Percentiles rank a stretch among this genome's conserved stretches.
Evolutionary conservation across 2,329 filamentous ascomycete genomes (phyloP).

Genomic region (Pseudocercospora fijiensis): DNA sequence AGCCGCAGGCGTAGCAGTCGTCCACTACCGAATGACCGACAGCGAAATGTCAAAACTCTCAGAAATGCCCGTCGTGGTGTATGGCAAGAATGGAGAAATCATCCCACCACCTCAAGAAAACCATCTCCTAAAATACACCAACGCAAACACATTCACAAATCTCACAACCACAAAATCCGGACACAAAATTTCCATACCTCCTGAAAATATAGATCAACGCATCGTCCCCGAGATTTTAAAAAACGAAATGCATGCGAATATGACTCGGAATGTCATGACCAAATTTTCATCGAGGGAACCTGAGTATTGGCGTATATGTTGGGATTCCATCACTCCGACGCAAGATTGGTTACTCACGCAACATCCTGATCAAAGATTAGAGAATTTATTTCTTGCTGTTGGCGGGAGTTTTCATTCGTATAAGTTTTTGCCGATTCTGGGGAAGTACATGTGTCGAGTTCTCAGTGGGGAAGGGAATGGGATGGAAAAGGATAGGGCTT

Average conservation of each 20-base stretch:
- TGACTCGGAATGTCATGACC: conserved; percentile 35
- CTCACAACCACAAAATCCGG: conserved; percentile 50
- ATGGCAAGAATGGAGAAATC: conserved; percentile 49
- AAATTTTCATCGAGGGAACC: conserved; percentile 37
- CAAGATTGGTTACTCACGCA: conserved; percentile 61
- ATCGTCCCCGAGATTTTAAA: conserved; percentile 20
- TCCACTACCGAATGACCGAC: conserved; percentile 55
- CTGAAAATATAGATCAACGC: conserved; percentile 12
- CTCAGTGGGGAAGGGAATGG: conserved; percentile 40
- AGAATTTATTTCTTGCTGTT: conserved; percentile 60
- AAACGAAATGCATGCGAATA: conserved; percentile 16
- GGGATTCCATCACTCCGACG: conserved; percentile 62
- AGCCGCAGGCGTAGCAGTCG: conserved; percentile 60
- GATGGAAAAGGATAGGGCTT: conserved; percentile 37
- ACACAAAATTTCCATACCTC: conserved; percentile 55
- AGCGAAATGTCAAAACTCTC: conserved; percentile 52
- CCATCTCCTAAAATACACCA: conserved; percentile 59
- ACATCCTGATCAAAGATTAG: conserved; percentile 50
- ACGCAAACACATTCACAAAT: conserved; percentile 57
- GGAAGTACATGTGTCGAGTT: conserved; percentile 56
- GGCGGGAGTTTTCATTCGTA: conserved; percentile 62
- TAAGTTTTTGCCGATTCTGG: conserved; percentile 58
- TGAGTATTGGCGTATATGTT: conserved; percentile 51
- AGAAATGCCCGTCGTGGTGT: conserved; percentile 55
- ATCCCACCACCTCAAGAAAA: conserved; percentile 53